Percentiles rank a stretch among this genome's conserved stretches.
Evolutionary conservation across 805 yeast genomes (phyloP).

Genomic region (Hanseniaspora occidentalis): DNA sequence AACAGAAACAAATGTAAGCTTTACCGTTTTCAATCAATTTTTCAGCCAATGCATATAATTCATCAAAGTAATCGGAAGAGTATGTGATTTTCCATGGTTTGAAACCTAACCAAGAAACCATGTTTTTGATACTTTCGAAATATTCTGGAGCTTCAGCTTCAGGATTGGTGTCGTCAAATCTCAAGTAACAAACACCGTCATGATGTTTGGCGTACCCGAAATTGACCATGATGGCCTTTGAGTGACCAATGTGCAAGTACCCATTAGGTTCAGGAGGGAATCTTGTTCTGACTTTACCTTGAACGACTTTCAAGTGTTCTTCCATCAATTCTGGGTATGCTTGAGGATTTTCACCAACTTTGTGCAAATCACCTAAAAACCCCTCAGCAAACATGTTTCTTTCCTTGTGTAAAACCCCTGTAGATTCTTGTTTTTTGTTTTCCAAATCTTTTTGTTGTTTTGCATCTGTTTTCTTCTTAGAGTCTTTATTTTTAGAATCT

Average conservation of each 20-base stretch:
- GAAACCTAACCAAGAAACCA: slow-evolving; percentile 91
- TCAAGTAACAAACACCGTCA: slow-evolving; percentile 78
- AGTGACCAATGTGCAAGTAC: slow-evolving; percentile 95
- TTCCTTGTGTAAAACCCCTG: slow-evolving; percentile 8
- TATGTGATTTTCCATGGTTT: slow-evolving; percentile 89
- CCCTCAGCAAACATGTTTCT: slow-evolving; percentile 92
- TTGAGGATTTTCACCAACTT: slow-evolving; percentile 93
- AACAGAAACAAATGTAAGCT: slow-evolving; percentile 90
- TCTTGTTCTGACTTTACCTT: slow-evolving; percentile 80
- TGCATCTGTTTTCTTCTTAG: too few relatives aligned
- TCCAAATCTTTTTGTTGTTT: slow-evolving; percentile 5
- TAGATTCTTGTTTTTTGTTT: slow-evolving; percentile 9
- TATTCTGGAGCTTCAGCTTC: slow-evolving; percentile 95
- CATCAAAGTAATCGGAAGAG: slow-evolving; percentile 90
- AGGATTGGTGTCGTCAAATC: slow-evolving; percentile 97
- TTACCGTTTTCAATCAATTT: slow-evolving; percentile 52
- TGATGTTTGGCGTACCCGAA: slow-evolving; percentile 91
- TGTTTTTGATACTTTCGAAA: slow-evolving; percentile 69
- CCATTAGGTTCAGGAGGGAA: slow-evolving; percentile 99
- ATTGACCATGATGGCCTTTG: slow-evolving; percentile 94
- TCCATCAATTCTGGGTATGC: slow-evolving; percentile 72
- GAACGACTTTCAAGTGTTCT: slow-evolving; percentile 65
- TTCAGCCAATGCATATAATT: slow-evolving; percentile 82
- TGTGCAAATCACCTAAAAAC: slow-evolving; percentile 86
- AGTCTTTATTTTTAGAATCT: slow-evolving; percentile 28